A percentile compares a stretch with the other conserved stretches of the same genome.
Evolutionary conservation across 345 rosid genomes (phyloP).

Genomic region (Leavenworthia alabamica): DNA sequence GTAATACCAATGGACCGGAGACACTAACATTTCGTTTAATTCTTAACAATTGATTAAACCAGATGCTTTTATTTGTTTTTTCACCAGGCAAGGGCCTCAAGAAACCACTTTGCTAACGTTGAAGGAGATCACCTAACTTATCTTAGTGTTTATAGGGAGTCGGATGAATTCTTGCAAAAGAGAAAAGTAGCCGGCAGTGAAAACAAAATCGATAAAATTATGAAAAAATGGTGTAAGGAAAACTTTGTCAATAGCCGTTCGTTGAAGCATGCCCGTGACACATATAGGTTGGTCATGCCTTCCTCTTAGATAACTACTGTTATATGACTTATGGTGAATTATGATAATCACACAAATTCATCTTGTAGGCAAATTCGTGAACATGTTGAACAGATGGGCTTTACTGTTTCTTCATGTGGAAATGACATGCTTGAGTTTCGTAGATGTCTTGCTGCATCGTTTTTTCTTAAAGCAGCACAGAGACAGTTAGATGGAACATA

Average conservation of each 20-base stretch:
- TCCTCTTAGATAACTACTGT: background rate
- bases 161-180: slow-evolving; percentile 59
- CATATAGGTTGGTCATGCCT: slow-evolving; percentile 48
- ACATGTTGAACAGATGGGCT: slow-evolving; percentile 72
- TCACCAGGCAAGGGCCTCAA: slow-evolving; percentile 61
- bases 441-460: slow-evolving; percentile 85
- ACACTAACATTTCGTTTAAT: background rate
- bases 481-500: slow-evolving; percentile 83
- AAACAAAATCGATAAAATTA: slow-evolving; percentile 47
- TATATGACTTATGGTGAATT: background rate
- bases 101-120: slow-evolving; percentile 70
- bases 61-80: slow-evolving; percentile 4
- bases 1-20: background rate
- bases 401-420: slow-evolving; percentile 67
- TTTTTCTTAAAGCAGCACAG: slow-evolving; percentile 90
- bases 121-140: slow-evolving; percentile 90
- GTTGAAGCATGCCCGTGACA: slow-evolving; percentile 74
- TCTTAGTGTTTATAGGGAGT: slow-evolving; percentile 71
- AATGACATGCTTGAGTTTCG: slow-evolving; percentile 71
- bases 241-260: slow-evolving; percentile 73
- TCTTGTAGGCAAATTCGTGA: slow-evolving; percentile 70
- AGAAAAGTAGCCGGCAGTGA: slow-evolving; percentile 38
- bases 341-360: background rate
- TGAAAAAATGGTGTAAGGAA: slow-evolving; percentile 86
- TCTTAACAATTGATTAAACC: slow-evolving; percentile 1